Evolutionary conservation across 73 alveolate genomes (phyloP), one percentile per base, ranked within the genome.

Genomic region (Loxodes magnus): DNA sequence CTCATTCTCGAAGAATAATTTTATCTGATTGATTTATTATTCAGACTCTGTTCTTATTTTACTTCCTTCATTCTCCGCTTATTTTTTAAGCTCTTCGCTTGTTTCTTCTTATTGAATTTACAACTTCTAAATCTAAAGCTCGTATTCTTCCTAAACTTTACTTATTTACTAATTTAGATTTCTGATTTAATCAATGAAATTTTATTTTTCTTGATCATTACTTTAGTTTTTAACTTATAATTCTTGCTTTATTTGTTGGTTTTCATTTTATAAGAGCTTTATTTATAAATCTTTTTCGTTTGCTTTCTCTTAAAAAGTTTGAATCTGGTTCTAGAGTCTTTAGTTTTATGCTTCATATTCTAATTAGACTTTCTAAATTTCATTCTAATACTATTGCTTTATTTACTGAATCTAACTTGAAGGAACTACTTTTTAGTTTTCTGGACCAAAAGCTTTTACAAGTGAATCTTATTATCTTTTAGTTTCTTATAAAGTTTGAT

Each of bases 1-100:
- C 51, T 84, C 96, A 9, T 28, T 50, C 57, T 84, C 96, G 51
- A 67, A 74, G 36, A 72, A 67, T 35, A 42, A 56, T 57, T 84
- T 84, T 4, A 83, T 77, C 49, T 83, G 68, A 6, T 70, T 39
- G 12, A 71, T 49, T 14, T 67, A 30, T 54, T 70, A 82, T 56
- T 83, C 95, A n/a, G 46, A 7, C 17, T 41, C 27, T 25, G 20
- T 51, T 30, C 43, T 42, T 34, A 3, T 14, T 0, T 10, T n/a
- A 12, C 27, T 14, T 2, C 22, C 52, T 24, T 46, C 59, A 12
- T 46, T 41, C 10, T 10, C 39, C n/a, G 22, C 23, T 46, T 46
- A 25, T 22, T 14, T 10, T 19, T 46, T 46, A 24, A 10, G 22
- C 7, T 46, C 59, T 10, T 46, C 59, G 5, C 22, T 10, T 25